phyloP scores from a whole-genome alignment of 2,329 filamentous ascomycete genomes.

The Epicoccum nigrum region DNA sequence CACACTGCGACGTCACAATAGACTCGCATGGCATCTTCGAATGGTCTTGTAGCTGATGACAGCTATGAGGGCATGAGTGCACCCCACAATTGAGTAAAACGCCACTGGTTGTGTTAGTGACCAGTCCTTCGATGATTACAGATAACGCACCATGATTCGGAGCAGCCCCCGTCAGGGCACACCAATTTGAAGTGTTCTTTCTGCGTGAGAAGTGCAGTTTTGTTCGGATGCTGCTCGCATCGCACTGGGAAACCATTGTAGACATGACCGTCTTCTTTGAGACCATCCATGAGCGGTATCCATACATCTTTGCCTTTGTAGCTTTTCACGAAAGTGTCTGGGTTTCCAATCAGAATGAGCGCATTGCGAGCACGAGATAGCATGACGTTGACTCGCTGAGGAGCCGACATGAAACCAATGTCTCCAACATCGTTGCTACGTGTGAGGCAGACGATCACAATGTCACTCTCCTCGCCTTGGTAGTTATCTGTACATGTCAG shows the following conservation, averaged over 20 bases:
- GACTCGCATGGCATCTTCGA: slow-evolving; percentile 57
- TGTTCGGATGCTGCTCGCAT: slow-evolving; percentile 45
- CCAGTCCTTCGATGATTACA: not conserved
- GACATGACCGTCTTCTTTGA: slow-evolving; percentile 58
- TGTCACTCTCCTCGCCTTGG: slow-evolving; percentile 77
- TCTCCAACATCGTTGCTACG: slow-evolving; percentile 68
- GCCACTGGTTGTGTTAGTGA: slow-evolving; percentile 49
- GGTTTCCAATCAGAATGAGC: slow-evolving; percentile 73
- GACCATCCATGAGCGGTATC: slow-evolving; percentile 61
- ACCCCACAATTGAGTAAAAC: slow-evolving; percentile 60
- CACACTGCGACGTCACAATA: slow-evolving; percentile 57
- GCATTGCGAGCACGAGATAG: slow-evolving; percentile 69
- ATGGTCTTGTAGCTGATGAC: slow-evolving; percentile 68
- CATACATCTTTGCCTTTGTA: slow-evolving; percentile 65
- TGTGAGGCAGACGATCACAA: slow-evolving; percentile 72
- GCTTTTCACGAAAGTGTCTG: slow-evolving; percentile 67
- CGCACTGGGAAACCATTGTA: slow-evolving; percentile 49
- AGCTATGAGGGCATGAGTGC: slow-evolving; percentile 65
- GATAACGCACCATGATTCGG: slow-evolving; percentile 63
- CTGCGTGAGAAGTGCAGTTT: slow-evolving; percentile 52
- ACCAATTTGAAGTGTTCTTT: slow-evolving; percentile 65
- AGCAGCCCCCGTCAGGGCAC: slow-evolving; percentile 74
- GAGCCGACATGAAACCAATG: slow-evolving; percentile 72
- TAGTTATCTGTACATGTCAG: slow-evolving; percentile 63
- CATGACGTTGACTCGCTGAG: slow-evolving; percentile 72